Base-by-base conservation (phyloP, 768 basidiomycete genomes). In the Rhizopogon vinicolor region DNA sequence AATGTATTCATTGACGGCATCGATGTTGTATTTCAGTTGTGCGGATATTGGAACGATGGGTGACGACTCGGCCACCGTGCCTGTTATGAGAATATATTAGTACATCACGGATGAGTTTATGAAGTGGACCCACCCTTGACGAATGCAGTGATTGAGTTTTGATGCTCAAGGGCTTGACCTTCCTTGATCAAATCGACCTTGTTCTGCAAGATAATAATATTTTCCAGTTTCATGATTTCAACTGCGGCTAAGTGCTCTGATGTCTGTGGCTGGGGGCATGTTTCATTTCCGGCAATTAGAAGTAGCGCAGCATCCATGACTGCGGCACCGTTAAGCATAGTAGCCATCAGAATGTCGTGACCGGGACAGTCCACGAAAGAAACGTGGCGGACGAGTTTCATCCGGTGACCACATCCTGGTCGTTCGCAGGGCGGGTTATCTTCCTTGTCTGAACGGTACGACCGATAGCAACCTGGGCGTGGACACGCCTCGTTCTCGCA, bases 331-430 rank as follows among this genome's bases (percentile, higher is more conserved):
- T 98, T 98, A 63, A 99, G 79, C 97, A 99, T 99, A 60, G 96
- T 99, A 50, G 97, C 97, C 97, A 99, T 99, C 72, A 99, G 86
- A 86, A 99, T 98, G 73, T 98, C 94, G 83, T 96, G 95, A 58
- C 95, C 92, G 1, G 91, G 93, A 63, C 89, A 93, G 72, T 99
- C 97, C 68, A 99, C 97, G 73, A 99, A 99, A 3, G 96, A 98
- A 66, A 98, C 95, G 65, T 99, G 97, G 61, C 95, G 87, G 60
- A 98, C 68, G 61, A 98, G 85, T 64, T 88, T 89, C 93, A 98
- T 94, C 16, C 84, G 82, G 54, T 86, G 85, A 40, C 86, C 87
- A 74, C 97, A 98, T 57, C 93, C 92, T 19, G 92, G 91, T 18
- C 93, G 82, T 72, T 97, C 94, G 72, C 97, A 99, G 16, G 86